Conservation (phyloP, 306 rosid genomes). For the Casuarina equisetifolia region DNA sequence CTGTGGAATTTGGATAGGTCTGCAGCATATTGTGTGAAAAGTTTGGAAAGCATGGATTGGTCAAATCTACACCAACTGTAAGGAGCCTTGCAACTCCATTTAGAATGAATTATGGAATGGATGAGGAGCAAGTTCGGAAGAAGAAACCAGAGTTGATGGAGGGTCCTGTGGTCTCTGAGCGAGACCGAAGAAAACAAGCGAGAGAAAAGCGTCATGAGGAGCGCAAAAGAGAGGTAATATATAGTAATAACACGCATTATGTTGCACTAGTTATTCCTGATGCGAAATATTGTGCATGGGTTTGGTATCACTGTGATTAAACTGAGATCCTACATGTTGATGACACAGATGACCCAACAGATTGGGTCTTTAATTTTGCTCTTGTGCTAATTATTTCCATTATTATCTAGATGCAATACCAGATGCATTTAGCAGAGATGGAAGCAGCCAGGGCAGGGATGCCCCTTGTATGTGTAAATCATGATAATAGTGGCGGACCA, state of each 20-base stretch:
- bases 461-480: conserved; percentile 81
- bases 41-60: conserved; percentile 92
- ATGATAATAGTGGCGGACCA: conserved; percentile 63
- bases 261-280: too few species aligned
- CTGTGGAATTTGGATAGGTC: conserved; percentile 46
- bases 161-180: conserved; percentile 86
- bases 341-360: background rate
- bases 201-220: conserved; percentile 92
- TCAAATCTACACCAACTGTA: conserved; percentile 67
- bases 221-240: conserved; percentile 90
- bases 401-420: conserved; percentile 63
- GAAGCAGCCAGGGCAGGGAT: conserved; percentile 92
- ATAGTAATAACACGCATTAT: background rate
- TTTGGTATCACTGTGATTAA: background rate
- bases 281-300: background rate
- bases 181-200: conserved; percentile 71
- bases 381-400: conserved; percentile 12
- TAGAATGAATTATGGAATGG: conserved; percentile 92
- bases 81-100: conserved; percentile 87
- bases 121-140: conserved; percentile 68
- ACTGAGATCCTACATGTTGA: conserved; percentile 11
- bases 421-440: conserved; percentile 90
- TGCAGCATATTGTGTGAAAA: conserved; percentile 74
- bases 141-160: conserved; percentile 84
- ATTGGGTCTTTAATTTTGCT: conserved; percentile 2